Evolutionary conservation across 2,329 filamentous ascomycete species (phyloP), one percentile per base, ranked within the genome.

Genomic region (Trichoderma afroharzianum): DNA sequence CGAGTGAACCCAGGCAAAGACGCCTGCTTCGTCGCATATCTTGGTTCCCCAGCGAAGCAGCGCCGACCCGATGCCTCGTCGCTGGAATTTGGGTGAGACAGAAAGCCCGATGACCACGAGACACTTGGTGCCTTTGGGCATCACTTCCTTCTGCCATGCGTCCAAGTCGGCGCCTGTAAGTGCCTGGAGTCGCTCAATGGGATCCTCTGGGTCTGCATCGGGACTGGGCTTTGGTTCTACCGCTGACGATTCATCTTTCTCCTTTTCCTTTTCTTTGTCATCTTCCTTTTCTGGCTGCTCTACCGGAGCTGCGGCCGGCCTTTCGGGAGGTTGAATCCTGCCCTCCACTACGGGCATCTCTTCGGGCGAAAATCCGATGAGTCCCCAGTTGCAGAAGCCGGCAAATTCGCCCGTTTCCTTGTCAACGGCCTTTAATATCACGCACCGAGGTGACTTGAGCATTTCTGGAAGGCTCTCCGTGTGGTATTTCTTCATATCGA

Each of bases 1-100:
- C 18, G 80, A 78, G 71, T 81, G 79, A 61, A 80, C 80, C 80
- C 80, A 81, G 39, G 76, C 77, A 55, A 81, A 78, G 9, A 76
- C 76, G 3, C 74, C 73, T 33, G 75, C 67, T 6, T 74, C 66
- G 59, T 81, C 79, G 63, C 78, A 79, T 6, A 76, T 73, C 14
- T 74, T 63, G 5, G 77, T 79, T 26, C 80, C 81, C 76, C 77
- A 80, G 32, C 73, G 72, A 26, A 82, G 70, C 47, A 82, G 76
- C 33, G 76, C 77, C 0, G 76, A 75, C 4, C 80, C 81, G 14
- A 82, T 74, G 5, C 81, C 80, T 3, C 72, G 76, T 4, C 76
- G 74, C 62, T 81, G 79, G 57, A 74, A 76, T 3, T 71, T 72
- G 3, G 81, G 80, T 18, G 77, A 76, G 2, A 83, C 80, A 4